Percentiles rank a stretch among this genome's conserved stretches.
phyloP scores from a whole-genome alignment of 768 basidiomycete genomes.

The Amyloporia xantha region DNA sequence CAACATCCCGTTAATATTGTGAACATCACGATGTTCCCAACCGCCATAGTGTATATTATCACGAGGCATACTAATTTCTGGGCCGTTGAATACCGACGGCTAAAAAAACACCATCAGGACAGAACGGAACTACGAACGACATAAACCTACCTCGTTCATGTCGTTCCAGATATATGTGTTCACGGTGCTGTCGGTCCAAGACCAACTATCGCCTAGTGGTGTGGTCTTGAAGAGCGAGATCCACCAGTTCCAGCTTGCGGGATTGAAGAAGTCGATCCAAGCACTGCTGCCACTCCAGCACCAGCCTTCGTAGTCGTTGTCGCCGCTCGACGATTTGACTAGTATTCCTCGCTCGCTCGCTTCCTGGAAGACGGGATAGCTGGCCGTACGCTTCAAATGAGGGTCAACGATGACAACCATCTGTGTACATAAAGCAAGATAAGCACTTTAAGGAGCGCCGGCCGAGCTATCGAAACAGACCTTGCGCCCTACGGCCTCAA shows the following conservation, averaged over 20 bases:
- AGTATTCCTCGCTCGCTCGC: constrained; percentile 79
- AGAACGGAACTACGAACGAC: too few relatives aligned
- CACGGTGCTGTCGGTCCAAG: constrained; percentile 76
- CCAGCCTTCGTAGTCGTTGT: constrained; percentile 93
- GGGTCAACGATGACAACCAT: constrained; percentile 99
- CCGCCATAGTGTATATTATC: constrained; percentile 83
- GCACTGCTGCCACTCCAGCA: constrained; percentile 97
- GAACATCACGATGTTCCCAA: constrained; percentile 97
- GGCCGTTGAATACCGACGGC: constrained; percentile 99
- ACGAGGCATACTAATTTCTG: constrained; percentile 82
- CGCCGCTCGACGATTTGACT: constrained; percentile 73
- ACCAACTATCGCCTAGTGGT: constrained; percentile 50
- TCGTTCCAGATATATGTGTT: constrained; percentile 97
- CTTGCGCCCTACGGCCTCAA: constrained; percentile 81
- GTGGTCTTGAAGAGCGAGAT: constrained; percentile 68
- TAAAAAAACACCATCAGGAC: constrained; percentile 26
- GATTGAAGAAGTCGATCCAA: constrained; percentile 98
- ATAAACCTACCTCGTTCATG: constrained; percentile 97
- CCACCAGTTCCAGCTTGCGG: constrained; percentile 88
- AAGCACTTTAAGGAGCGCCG: too few relatives aligned
- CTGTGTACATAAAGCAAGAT: constrained; percentile 31
- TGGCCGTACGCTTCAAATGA: constrained; percentile 77
- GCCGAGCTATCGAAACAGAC: constrained; percentile 35
- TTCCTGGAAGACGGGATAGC: constrained; percentile 80
- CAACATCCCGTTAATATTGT: constrained; percentile 97